Evolutionary conservation across 2,329 filamentous ascomycete genomes (phyloP).

Genomic region (Xylariaceae sp.): DNA sequence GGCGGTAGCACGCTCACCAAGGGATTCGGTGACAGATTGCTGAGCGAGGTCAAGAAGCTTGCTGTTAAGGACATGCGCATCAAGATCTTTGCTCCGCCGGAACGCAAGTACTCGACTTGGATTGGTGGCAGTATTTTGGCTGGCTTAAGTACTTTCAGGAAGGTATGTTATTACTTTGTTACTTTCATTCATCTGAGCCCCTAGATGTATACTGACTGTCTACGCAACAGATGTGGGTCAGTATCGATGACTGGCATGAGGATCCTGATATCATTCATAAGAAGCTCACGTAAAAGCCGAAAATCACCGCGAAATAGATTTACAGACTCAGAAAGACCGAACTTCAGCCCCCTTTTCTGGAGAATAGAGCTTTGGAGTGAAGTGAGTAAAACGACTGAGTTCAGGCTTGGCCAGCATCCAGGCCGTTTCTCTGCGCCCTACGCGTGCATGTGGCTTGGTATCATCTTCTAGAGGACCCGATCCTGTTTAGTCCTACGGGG

Average conservation of each 20-base stretch:
- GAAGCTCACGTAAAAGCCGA: slow-evolving; percentile 69
- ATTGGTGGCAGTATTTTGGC: slow-evolving; percentile 97
- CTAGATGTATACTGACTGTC: slow-evolving; percentile 4
- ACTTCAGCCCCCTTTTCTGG: not conserved
- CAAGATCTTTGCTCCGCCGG: slow-evolving; percentile 96
- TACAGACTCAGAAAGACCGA: slow-evolving; percentile 1
- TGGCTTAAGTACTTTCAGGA: slow-evolving; percentile 94
- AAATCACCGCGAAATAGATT: slow-evolving; percentile 2
- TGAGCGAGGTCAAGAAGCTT: slow-evolving; percentile 86
- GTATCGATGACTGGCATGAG: slow-evolving; percentile 99
- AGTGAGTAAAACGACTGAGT: not conserved
- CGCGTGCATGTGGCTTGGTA: not conserved
- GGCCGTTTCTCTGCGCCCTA: too few species aligned
- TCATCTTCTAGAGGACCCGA: not conserved
- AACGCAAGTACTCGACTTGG: slow-evolving; percentile 98
- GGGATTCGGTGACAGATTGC: slow-evolving; percentile 87
- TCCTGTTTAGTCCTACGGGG: not conserved
- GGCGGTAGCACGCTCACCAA: slow-evolving; percentile 94
- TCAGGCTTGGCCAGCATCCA: not conserved
- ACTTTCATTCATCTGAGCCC: too few species aligned
- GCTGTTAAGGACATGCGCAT: slow-evolving; percentile 99
- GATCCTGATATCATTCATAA: slow-evolving; percentile 98
- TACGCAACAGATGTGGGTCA: slow-evolving; percentile 86
- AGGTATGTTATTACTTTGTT: slow-evolving; percentile 50
- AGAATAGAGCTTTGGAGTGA: not conserved